phyloP scores from a whole-genome alignment of 2,329 filamentous ascomycete species.

The Biscogniauxia sp. region DNA sequence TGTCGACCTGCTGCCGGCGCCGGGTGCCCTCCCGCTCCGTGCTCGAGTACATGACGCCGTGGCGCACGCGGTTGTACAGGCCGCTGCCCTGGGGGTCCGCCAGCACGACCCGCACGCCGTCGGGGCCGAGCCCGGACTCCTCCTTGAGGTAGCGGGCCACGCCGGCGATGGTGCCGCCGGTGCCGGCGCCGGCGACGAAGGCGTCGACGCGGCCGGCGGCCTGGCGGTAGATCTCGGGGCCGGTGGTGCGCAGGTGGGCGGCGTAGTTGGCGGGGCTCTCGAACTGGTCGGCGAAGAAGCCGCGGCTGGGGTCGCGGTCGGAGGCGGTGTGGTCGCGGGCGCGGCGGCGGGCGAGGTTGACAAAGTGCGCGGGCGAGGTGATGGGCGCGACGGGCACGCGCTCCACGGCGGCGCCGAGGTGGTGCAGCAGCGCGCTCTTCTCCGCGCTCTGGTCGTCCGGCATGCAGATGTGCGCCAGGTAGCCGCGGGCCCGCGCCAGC shows the following conservation, averaged over 20 bases:
- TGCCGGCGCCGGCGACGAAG: conserved; percentile 91
- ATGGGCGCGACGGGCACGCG: conserved; percentile 89
- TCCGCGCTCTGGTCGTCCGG: conserved; percentile 85
- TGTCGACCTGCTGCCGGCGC: conserved; percentile 87
- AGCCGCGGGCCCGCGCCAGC: conserved; percentile 82
- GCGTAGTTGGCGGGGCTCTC: conserved; percentile 86
- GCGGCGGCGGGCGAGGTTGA: conserved; percentile 80
- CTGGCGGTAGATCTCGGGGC: conserved; percentile 84
- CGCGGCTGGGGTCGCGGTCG: conserved; percentile 60
- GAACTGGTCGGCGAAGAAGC: conserved; percentile 96
- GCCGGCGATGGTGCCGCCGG: conserved; percentile 88
- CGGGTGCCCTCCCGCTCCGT: conserved; percentile 91
- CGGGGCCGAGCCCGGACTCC: conserved; percentile 47
- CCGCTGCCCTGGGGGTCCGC: conserved; percentile 95
- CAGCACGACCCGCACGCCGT: conserved; percentile 57
- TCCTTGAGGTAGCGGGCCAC: conserved; percentile 82
- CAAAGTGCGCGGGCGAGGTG: conserved; percentile 88
- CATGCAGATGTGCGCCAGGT: conserved; percentile 96
- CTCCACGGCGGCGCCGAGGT: conserved; percentile 90
- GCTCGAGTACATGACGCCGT: conserved; percentile 91
- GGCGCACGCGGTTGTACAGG: conserved; percentile 84
- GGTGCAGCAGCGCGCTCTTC: conserved; percentile 84
- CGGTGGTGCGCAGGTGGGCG: conserved; percentile 79
- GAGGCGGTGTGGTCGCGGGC: conserved; percentile 70
- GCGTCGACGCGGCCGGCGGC: conserved; percentile 73